Base-by-base conservation (phyloP, 2,329 filamentous ascomycete genomes). In the Colletotrichum lentis region DNA sequence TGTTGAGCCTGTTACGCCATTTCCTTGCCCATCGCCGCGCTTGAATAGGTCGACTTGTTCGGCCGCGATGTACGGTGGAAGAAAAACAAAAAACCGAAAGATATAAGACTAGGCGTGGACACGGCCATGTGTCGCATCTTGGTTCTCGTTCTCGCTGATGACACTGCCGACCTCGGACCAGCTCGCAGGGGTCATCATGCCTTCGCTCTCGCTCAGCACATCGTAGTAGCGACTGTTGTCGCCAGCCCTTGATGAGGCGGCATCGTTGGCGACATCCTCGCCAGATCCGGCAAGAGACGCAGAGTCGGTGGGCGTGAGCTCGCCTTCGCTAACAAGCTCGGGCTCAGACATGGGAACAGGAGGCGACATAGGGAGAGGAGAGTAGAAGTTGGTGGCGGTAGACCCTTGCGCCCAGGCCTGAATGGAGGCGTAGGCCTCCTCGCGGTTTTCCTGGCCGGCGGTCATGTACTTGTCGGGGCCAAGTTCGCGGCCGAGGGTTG, bases 121-220 rank as follows among this genome's bases (percentile, higher is more conserved):
- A 12, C 75, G 76, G 5, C 73, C 61, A 47, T 69, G 74, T 11
- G 74, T 76, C 56, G 44, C 46, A 12, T 27, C 27, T 3, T 37
- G 56, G 4, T 12, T 49, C 56, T 87, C 85, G 71, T 77, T 84
- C 74, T 88, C 85, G 74, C 87, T 89, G 31, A 89, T 79, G 14
- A 87, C 83, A 70, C 88, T 90, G 67, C 86, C 88, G 16, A 90
- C 83, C 74, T 90, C 88, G 7, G 86, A 88, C 88, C 88, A 90
- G 76, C 85, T 88, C 1, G 83, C 82, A 0, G 88, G 88, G 0
- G 88, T 90, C 62, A 82, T 76, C 73, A 89, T 84, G 37, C 86
- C 86, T 39, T 85, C 85, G 72, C 85, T 86, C 71, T 88, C 85
- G 72, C 86, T 89, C 79, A 88, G 77, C 18, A 89, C 83, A 69